phyloP scores from a whole-genome alignment of 441 rosid species.

The Corymbia calophylla region DNA sequence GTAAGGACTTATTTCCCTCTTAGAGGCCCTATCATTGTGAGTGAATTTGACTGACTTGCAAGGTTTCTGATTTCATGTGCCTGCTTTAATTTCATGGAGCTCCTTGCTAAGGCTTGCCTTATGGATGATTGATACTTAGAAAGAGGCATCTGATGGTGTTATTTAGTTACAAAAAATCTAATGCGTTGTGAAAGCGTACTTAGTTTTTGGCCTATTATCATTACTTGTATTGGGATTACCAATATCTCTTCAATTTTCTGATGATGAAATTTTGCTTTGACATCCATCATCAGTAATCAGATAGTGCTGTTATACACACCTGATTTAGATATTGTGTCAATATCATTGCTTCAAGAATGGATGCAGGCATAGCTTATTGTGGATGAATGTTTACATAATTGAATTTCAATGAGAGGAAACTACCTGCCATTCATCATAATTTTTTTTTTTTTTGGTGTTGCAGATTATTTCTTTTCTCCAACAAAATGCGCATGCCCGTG shows the following conservation, averaged over 20 bases:
- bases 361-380: background rate
- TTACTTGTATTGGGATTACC: background rate
- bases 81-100: background rate
- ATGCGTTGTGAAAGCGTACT: background rate
- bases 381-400: background rate
- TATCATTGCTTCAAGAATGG: background rate
- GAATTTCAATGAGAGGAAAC: background rate
- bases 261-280: background rate
- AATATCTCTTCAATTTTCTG: background rate
- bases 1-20: background rate
- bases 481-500: constrained; percentile 91
- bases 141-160: background rate
- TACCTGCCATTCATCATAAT: background rate
- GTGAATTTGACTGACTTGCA: background rate
- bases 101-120: background rate
- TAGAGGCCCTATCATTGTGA: background rate
- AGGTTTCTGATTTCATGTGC: background rate
- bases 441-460: background rate
- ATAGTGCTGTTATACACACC: background rate
- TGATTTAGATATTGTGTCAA: background rate
- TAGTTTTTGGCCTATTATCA: background rate
- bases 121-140: background rate
- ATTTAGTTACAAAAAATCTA: background rate
- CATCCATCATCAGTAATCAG: background rate
- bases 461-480: constrained; percentile 89